These are phyloP conservation scores for Penicillium macrosclerotiorum DNA, from an alignment of 495 filamentous ascomycete genomes.

Conservation along the genomic window DNA sequence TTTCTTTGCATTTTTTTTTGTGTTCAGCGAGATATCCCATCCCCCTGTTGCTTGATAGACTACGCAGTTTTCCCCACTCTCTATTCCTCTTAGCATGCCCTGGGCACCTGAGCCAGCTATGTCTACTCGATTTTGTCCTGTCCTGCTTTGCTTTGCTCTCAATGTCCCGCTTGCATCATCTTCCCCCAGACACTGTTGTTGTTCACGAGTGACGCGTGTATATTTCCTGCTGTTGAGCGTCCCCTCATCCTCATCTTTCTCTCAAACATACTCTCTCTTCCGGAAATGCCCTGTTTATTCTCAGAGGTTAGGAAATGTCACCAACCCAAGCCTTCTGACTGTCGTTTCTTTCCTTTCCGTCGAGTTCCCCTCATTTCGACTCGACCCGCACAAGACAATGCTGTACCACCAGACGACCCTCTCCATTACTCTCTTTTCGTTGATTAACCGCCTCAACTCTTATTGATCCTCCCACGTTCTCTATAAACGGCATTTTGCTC, in stretches of 20 bases:
- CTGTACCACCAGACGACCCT: too few species aligned
- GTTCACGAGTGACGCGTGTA: conserved; percentile 42
- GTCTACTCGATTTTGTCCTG: not conserved
- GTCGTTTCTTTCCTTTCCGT: too few species aligned
- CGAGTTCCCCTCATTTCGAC: too few species aligned
- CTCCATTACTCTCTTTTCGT: too few species aligned
- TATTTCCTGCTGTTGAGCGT: conserved; percentile 24
- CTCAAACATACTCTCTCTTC: not conserved
- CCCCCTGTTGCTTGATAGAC: conserved; percentile 28
- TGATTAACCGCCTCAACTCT: too few species aligned
- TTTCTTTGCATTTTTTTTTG: conserved; percentile 25
- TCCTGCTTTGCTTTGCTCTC: conserved; percentile 14
- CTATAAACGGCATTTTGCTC: too few species aligned
- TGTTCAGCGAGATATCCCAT: conserved; percentile 24
- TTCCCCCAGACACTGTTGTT: conserved; percentile 27
- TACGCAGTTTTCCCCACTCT: conserved; percentile 6
- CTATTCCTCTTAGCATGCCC: not conserved
- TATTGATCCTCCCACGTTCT: too few species aligned
- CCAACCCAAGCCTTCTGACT: not conserved
- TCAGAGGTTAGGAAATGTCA: not conserved
- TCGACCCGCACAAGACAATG: too few species aligned
- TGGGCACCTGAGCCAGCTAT: not conserved
- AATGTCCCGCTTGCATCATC: conserved; percentile 10
- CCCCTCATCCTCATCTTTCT: conserved; percentile 15
- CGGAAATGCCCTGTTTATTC: not conserved